A percentile compares a stretch with the other conserved stretches of the same genome.
phyloP scores from a whole-genome alignment of 495 filamentous ascomycete species.

The Glarea lozoyensis region DNA sequence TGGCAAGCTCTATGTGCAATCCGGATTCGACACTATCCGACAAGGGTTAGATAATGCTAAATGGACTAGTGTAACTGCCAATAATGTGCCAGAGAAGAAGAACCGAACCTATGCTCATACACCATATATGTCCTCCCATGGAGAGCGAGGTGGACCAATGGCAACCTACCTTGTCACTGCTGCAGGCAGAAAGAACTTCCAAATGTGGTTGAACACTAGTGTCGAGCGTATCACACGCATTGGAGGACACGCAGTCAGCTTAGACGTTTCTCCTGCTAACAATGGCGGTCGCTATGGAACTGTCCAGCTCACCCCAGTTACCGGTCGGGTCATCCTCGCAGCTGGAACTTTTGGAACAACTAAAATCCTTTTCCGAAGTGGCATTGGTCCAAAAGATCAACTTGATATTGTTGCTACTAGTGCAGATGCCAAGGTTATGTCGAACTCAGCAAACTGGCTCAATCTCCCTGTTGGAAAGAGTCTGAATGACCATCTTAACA shows the following conservation, averaged over 20 bases:
- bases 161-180: slow-evolving; percentile 65
- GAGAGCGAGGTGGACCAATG: slow-evolving; percentile 62
- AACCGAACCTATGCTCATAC: slow-evolving; percentile 56
- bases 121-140: slow-evolving; percentile 60
- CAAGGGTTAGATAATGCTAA: slow-evolving; percentile 44
- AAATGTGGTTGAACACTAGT: slow-evolving; percentile 53
- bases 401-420: slow-evolving; percentile 45
- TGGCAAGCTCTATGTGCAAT: slow-evolving; percentile 58
- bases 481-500: slow-evolving; percentile 66
- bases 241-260: slow-evolving; percentile 52
- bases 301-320: slow-evolving; percentile 45
- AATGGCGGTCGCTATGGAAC: slow-evolving; percentile 48
- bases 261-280: slow-evolving; percentile 53
- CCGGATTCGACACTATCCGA: slow-evolving; percentile 50
- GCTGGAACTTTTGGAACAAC: slow-evolving; percentile 65
- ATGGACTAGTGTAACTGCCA: slow-evolving; percentile 55
- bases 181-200: slow-evolving; percentile 52
- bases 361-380: slow-evolving; percentile 59
- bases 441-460: slow-evolving; percentile 50
- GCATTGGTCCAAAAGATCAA: slow-evolving; percentile 57
- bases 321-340: slow-evolving; percentile 59
- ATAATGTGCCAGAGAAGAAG: slow-evolving; percentile 52
- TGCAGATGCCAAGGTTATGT: slow-evolving; percentile 44
- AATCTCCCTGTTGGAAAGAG: slow-evolving; percentile 66
- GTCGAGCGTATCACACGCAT: slow-evolving; percentile 57